Evolutionary conservation across 176 grass and related monocot species (phyloP), one percentile per base, ranked within the genome.

Genomic region (Raddia guianensis): DNA sequence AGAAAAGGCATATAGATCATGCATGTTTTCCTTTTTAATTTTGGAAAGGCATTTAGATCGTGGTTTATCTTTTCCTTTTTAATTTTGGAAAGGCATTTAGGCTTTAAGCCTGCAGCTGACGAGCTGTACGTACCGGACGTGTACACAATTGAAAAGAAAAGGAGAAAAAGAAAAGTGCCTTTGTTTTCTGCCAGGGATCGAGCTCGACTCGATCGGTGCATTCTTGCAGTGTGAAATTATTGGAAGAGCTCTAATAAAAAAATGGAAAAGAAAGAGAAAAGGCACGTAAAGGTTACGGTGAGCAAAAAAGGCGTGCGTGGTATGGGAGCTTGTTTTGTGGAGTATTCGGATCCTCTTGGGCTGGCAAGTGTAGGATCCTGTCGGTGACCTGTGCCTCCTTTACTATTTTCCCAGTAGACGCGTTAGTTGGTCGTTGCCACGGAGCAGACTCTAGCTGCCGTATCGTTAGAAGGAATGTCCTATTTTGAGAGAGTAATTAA

Each of bases 1-100:
- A 0, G 49, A 67, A 51, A 86, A 27, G 77, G 44, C 57, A 14
- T 70, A 63, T 70, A 44, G 64, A 18, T 56, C 55, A 21, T 60
- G 65, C 55, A 18, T 45, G 61, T 13, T 12, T 4, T 50, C 78
- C 45, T 20, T 40, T 40, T 40, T 40, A 40, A 40, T 40, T 40
- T 40, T 40, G 37, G 4, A 40, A 40, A 57, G 51, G 14, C 19
- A n/a, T 1, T 48, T 16, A 10, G 49, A 49, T 14, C 80, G 66
- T 16, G 49, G 9, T 34, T 18, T 40, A 9, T 66, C 14, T 62
- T n/a, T 33, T 61, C 20, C 51, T 20, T 40, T 40, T 40, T 1
- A 40, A 40, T 40, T 40, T 40, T 40, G 37, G 4, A 40, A 40
- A 57, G 51, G 14, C 19, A n/a, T 1, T 48, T 66, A 52, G 37